Evolutionary conservation across 805 yeast species (phyloP).

Genomic region (Metschnikowia picachoensis): DNA sequence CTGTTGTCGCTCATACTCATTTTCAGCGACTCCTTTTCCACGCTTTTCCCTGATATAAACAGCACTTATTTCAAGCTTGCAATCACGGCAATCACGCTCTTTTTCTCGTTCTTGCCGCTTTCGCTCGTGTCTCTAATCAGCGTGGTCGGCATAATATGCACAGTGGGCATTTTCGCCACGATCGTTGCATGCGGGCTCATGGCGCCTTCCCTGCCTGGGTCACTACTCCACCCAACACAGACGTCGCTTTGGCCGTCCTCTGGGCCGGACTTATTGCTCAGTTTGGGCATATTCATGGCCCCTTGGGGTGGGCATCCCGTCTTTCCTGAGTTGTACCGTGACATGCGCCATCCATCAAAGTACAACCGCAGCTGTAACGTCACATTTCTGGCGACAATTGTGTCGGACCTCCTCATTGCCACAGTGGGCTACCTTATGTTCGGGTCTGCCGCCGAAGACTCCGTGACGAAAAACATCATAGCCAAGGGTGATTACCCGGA

Average conservation of each 20-base stretch:
- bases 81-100: slow-evolving; percentile 37
- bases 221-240: slow-evolving; percentile 46
- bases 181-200: slow-evolving; percentile 46
- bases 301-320: slow-evolving; percentile 87
- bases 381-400: slow-evolving; percentile 55
- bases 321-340: slow-evolving; percentile 72
- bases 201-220: slow-evolving; percentile 46
- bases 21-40: slow-evolving; percentile 57
- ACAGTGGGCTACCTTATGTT: slow-evolving; percentile 74
- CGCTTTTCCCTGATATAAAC: slow-evolving; percentile 16
- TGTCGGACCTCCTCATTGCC: slow-evolving; percentile 60
- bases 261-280: slow-evolving; percentile 38
- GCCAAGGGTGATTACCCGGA: slow-evolving; percentile 64
- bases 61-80: slow-evolving; percentile 27
- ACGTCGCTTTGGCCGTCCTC: slow-evolving; percentile 33
- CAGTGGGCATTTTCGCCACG: slow-evolving; percentile 45
- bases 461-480: slow-evolving; percentile 73
- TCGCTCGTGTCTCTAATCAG: slow-evolving; percentile 52
- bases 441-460: slow-evolving; percentile 64
- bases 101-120: slow-evolving; percentile 53
- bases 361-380: slow-evolving; percentile 49
- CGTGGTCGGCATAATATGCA: slow-evolving; percentile 53
- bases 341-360: slow-evolving; percentile 68
- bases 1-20: slow-evolving; percentile 53
- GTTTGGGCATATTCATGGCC: slow-evolving; percentile 65